Evolutionary conservation across 2,329 filamentous ascomycete genomes (phyloP), one percentile per base, ranked within the genome.

Genomic region (Fusarium nodosum): DNA sequence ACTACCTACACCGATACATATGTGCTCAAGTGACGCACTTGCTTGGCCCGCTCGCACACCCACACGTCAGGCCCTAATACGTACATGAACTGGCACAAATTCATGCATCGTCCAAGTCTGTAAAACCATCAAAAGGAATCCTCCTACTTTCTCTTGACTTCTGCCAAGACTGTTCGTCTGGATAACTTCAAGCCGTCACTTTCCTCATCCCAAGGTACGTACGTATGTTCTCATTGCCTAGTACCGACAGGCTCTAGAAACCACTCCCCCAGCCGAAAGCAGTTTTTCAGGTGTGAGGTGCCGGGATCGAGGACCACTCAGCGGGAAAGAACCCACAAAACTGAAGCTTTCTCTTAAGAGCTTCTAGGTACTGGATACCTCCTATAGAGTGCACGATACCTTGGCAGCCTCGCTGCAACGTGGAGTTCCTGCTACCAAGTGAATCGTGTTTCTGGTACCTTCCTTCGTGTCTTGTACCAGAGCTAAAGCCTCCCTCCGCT

Each of bases 61-160:
- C 72, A 74, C 72, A 74, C 68, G 56, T 53, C 72, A 66, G 72
- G 72, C 72, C 72, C 72, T 74, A 74, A 74, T 73, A 74, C 63
- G 46, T 72, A 68, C 68, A 69, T 72, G 68, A 71, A 74, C 68
- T 68, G 69, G 64, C 70, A 72, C 66, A 74, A 73, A 74, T 74
- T 73, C 64, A 59, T 57, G 60, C 46, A 65, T 64, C 22, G n/a
- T 45, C 12, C 16, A 46, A 52, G 50, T 36, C 20, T 34, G 41
- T 46, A 64, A 57, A 61, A 52, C 33, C 45, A 28, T 33, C 50
- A n/a, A 34, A 52, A 31, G 8, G n/a, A 44, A 8, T 28, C 31
- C n/a, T 41, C 31, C 15, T 53, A 16, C 10, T 30, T 42, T 34
- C 30, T 47, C 31, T 31, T 16, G 38, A 30, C 46, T 59, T 31